These are phyloP conservation scores for Paracoccidioides brasiliensis DNA, from an alignment of 2,329 filamentous ascomycete species.

Conservation along the genomic window DNA sequence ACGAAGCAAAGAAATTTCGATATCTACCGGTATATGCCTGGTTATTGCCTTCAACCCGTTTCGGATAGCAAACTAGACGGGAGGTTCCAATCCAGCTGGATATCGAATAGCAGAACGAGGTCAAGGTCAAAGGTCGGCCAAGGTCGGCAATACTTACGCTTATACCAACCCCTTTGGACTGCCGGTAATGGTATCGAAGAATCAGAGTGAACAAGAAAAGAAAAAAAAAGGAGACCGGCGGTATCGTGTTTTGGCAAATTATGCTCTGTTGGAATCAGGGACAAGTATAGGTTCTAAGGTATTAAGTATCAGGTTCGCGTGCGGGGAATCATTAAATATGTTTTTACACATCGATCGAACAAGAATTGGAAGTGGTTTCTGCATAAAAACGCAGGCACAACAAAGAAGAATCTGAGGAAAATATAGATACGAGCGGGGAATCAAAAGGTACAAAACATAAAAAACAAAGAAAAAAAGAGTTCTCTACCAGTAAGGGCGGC, in stretches of 20 bases:
- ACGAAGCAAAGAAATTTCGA: not conserved
- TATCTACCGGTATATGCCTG: not conserved
- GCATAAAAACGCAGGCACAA: not conserved
- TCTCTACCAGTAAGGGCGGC: constrained; percentile 34
- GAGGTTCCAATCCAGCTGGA: not conserved
- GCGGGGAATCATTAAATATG: constrained; percentile 4
- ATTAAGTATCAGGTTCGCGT: constrained; percentile 9
- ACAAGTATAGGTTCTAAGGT: constrained; percentile 3
- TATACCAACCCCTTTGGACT: not conserved
- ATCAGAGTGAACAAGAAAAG: not conserved
- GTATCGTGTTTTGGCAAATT: not conserved
- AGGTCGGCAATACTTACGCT: not conserved
- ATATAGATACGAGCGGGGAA: constrained; percentile 1
- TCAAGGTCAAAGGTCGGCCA: no score
- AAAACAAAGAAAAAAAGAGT: constrained; percentile 8
- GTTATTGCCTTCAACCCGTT: not conserved
- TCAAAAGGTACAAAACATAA: constrained; percentile 3
- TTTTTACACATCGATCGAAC: constrained; percentile 1
- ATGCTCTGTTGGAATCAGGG: not conserved
- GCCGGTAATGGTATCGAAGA: not conserved
- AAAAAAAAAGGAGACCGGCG: not conserved
- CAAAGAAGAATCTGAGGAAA: constrained; percentile 2
- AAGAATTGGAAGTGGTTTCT: not conserved
- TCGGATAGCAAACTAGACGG: not conserved
- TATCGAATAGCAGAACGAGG: not conserved